Conservation (phyloP, 208 protist species). For the Acanthamoeba culbertsoni region DNA sequence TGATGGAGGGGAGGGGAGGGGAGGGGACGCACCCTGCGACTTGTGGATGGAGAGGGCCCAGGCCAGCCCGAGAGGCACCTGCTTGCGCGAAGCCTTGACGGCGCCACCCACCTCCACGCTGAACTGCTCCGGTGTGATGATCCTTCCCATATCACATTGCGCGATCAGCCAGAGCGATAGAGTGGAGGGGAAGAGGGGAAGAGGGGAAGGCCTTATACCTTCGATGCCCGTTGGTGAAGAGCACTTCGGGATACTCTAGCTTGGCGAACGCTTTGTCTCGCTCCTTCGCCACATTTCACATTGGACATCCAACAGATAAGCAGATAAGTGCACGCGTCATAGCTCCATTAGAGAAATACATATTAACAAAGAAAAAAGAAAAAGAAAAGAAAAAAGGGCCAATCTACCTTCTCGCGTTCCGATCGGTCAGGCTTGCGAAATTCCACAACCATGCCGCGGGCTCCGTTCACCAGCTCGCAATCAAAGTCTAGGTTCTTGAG, state of each 20-base stretch:
- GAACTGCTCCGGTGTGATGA: constrained; percentile 42
- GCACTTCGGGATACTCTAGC: constrained; percentile 4
- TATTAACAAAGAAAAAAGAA: no score
- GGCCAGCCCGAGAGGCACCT: constrained; percentile 91
- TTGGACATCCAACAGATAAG: no score
- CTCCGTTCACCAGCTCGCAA: constrained; percentile 77
- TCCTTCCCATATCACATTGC: no score
- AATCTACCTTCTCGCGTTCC: not conserved
- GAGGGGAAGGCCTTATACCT: not conserved
- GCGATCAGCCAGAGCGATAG: no score
- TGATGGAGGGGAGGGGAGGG: no score
- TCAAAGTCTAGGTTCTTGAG: constrained; percentile 71
- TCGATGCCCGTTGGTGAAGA: not conserved
- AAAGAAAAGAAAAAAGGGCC: no score
- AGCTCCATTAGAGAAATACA: no score
- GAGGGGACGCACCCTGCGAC: constrained; percentile 91
- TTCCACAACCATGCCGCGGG: constrained; percentile 60
- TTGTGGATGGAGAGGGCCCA: constrained; percentile 97
- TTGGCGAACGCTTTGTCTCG: not conserved
- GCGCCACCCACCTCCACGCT: not conserved
- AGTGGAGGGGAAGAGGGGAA: no score
- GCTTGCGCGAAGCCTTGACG: constrained; percentile 40
- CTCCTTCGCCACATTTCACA: not conserved
- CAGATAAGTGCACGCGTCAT: not conserved
- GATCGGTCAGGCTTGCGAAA: constrained; percentile 51